Conservation (phyloP, 2,329 filamentous ascomycete genomes). For the Aspergillus sp. region DNA sequence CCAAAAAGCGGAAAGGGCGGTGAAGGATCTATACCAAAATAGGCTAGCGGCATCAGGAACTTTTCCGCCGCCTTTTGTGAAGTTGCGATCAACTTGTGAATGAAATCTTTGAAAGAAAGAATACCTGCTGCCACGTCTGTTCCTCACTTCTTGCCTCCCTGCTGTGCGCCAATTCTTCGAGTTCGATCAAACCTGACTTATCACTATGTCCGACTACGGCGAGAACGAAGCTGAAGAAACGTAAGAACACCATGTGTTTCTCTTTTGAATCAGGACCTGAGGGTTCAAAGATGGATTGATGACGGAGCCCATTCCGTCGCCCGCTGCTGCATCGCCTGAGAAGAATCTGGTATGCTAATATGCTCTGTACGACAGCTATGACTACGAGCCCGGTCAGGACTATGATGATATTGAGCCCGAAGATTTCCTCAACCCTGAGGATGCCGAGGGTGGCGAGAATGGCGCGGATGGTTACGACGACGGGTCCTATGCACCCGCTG, state of each 20-base stretch:
- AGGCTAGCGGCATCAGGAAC: slow-evolving; percentile 32
- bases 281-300: background rate
- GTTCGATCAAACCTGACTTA: slow-evolving; percentile 15
- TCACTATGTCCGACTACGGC: slow-evolving; percentile 71
- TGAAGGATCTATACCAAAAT: slow-evolving; percentile 22
- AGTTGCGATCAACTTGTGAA: slow-evolving; percentile 19
- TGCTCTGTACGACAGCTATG: slow-evolving; percentile 35
- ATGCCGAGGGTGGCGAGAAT: slow-evolving; percentile 52
- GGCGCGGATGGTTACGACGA: slow-evolving; percentile 57
- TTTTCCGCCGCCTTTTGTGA: slow-evolving; percentile 36
- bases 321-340: background rate
- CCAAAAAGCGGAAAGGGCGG: slow-evolving; percentile 28
- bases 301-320: background rate
- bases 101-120: slow-evolving; percentile 16
- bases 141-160: slow-evolving; percentile 12
- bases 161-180: slow-evolving; percentile 14
- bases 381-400: slow-evolving; percentile 58
- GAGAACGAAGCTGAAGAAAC: slow-evolving; percentile 62
- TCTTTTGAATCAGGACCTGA: background rate
- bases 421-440: slow-evolving; percentile 58
- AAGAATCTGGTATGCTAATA: slow-evolving; percentile 27
- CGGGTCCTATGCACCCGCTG: slow-evolving; percentile 34
- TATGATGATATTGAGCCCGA: slow-evolving; percentile 68
- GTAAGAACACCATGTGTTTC: slow-evolving; percentile 42
- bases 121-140: slow-evolving; percentile 18